phyloP scores from a whole-genome alignment of 2,329 filamentous ascomycete species.

The Sporothrix euskadiensis region DNA sequence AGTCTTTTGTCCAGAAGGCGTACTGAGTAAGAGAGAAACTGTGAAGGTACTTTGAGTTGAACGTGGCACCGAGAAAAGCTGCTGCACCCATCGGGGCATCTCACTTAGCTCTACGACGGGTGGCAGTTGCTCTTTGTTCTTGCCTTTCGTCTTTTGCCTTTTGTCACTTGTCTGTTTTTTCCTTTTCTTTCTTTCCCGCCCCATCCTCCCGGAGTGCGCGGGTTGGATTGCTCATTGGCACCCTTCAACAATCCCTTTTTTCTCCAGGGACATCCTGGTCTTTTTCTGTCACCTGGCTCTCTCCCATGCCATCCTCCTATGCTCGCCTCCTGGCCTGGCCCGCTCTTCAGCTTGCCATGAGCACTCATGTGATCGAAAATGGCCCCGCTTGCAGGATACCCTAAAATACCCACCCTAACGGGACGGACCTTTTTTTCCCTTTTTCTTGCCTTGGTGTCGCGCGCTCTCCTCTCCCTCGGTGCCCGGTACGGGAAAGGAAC shows the following conservation, averaged over 20 bases:
- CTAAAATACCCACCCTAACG: conserved; percentile 24
- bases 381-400: conserved; percentile 25
- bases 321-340: conserved; percentile 14
- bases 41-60: neutral
- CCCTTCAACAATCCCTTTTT: too few species aligned
- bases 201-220: neutral
- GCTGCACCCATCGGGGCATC: neutral
- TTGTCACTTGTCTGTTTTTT: neutral
- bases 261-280: neutral
- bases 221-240: neutral
- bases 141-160: neutral
- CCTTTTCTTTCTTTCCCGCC: neutral
- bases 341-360: conserved; percentile 24
- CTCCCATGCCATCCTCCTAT: neutral
- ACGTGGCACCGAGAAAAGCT: neutral
- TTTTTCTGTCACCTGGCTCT: neutral
- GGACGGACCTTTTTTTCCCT: conserved; percentile 29
- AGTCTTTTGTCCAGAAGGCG: neutral
- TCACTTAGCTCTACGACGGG: neutral
- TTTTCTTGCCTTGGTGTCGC: conserved; percentile 17
- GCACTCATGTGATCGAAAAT: conserved; percentile 31
- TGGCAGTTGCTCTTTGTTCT: neutral
- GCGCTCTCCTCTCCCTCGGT: conserved; percentile 23
- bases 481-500: conserved; percentile 29
- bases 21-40: neutral